Evolutionary conservation across 2,329 filamentous ascomycete species (phyloP).

Genomic region (Chaetomium sp.): DNA sequence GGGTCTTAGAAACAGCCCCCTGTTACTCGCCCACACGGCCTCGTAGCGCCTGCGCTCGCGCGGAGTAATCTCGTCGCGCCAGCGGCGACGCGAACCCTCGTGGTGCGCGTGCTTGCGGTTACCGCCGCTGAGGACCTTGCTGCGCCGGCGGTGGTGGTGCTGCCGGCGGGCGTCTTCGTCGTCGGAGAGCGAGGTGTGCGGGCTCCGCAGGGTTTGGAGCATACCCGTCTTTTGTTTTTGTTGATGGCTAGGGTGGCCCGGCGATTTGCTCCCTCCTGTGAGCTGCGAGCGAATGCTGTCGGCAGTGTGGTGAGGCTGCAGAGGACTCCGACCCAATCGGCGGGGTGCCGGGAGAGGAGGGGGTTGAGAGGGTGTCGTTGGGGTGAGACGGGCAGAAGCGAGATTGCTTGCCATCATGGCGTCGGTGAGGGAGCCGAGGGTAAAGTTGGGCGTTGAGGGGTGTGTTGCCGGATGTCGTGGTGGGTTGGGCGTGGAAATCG

Average conservation of each 20-base stretch:
- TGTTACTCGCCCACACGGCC: constrained; percentile 82
- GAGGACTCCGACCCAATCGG: constrained; percentile 37
- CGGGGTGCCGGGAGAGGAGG: constrained; percentile 43
- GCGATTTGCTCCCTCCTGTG: constrained; percentile 41
- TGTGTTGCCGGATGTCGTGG: constrained; percentile 26
- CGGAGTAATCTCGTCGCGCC: constrained; percentile 73
- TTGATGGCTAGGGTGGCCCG: constrained; percentile 32
- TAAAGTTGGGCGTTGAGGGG: constrained; percentile 45
- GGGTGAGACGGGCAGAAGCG: constrained; percentile 59
- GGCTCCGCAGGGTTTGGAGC: constrained; percentile 67
- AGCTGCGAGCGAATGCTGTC: constrained; percentile 28
- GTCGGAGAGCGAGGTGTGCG: constrained; percentile 48
- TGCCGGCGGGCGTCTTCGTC: constrained; percentile 50
- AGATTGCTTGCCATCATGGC: constrained; percentile 76
- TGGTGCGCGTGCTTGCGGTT: constrained; percentile 72
- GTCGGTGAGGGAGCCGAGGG: constrained; percentile 67
- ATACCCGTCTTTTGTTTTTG: constrained; percentile 53
- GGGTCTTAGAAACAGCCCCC: constrained; percentile 53
- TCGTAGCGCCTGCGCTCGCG: constrained; percentile 79
- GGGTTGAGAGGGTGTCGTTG: constrained; percentile 42
- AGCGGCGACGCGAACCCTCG: constrained; percentile 73
- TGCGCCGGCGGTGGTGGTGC: constrained; percentile 32
- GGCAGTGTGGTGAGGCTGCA: constrained; percentile 31
- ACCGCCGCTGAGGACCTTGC: constrained; percentile 47
- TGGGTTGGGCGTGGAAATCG: constrained; percentile 25